These are phyloP conservation scores for Paramecium pentaurelia DNA, from an alignment of 73 alveolate species.

Conservation along the genomic window DNA sequence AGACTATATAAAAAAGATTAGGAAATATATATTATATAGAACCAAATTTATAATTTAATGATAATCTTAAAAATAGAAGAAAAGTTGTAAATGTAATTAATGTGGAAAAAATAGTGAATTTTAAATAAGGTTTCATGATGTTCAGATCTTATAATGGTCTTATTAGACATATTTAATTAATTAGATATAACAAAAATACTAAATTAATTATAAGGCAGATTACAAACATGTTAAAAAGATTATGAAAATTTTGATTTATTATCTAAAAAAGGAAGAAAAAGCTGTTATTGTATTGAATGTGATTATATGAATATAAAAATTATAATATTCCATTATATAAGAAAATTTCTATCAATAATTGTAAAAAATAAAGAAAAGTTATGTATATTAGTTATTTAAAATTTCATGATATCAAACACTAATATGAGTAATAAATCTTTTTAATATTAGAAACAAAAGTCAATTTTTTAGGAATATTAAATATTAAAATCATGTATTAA, in stretches of 20 bases:
- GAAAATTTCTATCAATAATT: not conserved
- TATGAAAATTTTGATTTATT: not conserved
- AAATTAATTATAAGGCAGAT: not conserved
- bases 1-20: not conserved
- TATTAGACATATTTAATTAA: no score
- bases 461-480: not conserved
- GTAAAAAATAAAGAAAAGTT: not conserved
- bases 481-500: not conserved
- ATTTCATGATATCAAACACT: not conserved
- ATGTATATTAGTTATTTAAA: no score
- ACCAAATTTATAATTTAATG: not conserved
- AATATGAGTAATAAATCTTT: not conserved
- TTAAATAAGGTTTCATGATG: not conserved
- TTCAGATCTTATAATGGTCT: not conserved
- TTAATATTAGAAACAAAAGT: not conserved
- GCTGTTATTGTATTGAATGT: slow-evolving; percentile 6
- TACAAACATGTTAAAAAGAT: not conserved
- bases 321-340: not conserved
- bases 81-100: not conserved
- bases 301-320: not conserved
- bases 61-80: not conserved
- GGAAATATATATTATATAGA: not conserved
- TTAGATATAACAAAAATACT: not conserved
- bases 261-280: not conserved
- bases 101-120: not conserved